Conservation (phyloP, 2,329 filamentous ascomycete species). For the Penicillium sp. region DNA sequence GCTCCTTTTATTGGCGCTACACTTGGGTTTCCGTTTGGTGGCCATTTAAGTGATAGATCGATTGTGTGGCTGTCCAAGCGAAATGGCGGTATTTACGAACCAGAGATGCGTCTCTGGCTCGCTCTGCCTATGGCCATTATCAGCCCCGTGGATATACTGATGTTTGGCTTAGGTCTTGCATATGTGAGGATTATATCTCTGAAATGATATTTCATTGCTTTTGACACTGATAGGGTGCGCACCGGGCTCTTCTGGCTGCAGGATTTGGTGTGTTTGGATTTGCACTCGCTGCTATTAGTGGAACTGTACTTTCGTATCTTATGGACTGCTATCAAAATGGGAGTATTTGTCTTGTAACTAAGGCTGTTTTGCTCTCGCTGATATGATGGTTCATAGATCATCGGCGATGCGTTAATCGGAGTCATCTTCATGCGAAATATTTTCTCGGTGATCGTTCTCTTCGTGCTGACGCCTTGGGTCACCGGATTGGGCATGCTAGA, state of each 20-base stretch:
- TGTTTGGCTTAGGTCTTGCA: conserved; percentile 40
- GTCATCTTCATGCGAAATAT: conserved; percentile 48
- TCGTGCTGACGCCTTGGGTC: conserved; percentile 46
- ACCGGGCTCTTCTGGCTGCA: conserved; percentile 32
- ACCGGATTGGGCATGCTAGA: conserved; percentile 24
- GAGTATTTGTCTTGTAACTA: background rate
- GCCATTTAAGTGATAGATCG: conserved; percentile 39
- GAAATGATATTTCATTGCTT: accelerated
- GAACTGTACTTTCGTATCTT: conserved; percentile 29
- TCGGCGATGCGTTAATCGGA: conserved; percentile 48
- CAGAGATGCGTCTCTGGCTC: conserved; percentile 46
- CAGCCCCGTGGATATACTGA: conserved; percentile 36
- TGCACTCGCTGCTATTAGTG: conserved; percentile 20
- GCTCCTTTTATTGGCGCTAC: conserved; percentile 43
- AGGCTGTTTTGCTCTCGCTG: background rate
- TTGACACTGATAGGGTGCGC: conserved; percentile 18
- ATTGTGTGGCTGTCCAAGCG: conserved; percentile 40
- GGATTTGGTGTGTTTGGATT: conserved; percentile 25
- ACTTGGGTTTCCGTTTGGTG: conserved; percentile 37
- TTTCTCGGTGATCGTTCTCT: conserved; percentile 47
- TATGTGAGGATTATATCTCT: conserved; percentile 16
- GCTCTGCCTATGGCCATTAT: conserved; percentile 29
- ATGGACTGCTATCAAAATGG: conserved; percentile 35
- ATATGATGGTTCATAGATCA: conserved; percentile 35
- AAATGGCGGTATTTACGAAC: conserved; percentile 46